Evolutionary conservation across 768 basidiomycete species (phyloP), one percentile per base, ranked within the genome.

Genomic region (Agrocybe chaxingu): DNA sequence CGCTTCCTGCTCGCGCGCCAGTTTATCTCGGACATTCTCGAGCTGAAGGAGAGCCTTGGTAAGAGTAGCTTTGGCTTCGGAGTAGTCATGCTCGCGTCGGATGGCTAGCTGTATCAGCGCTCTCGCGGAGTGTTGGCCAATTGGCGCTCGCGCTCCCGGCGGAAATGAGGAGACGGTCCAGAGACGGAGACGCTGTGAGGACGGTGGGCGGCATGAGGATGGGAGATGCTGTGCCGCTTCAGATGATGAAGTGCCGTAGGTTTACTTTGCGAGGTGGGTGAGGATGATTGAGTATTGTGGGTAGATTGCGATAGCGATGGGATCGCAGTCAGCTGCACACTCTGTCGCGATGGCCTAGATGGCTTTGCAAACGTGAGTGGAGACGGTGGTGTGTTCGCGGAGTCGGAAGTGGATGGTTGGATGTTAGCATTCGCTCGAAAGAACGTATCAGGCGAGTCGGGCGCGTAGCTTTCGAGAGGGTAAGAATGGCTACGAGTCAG

Each of bases 1-100:
- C 7, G 49, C 36, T 8, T 52, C 55, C 45, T 59, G 54, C 12
- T 57, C 57, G 8, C 54, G 38, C 1, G 50, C 34, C 3, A 65
- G 53, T 40, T 51, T 54, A 33, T 54, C 60, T 7, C 52, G 38
- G 8, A 62, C 40, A 8, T 51, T 43, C 19, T 66, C 63, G 5
- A 69, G 52, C 35, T 63, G 66, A 7, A 61, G 52, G 1, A 66
- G 46, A 3, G 68, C 67, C 4, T 54, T 57, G 4, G 51, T 53
- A n/a, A 69, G 52, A 0, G 69, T 56, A n/a, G 58, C 57, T 46
- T 62, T 64, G 31, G 62, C 59, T 36, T 68, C 66, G 35, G 58
- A 56, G 1, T 57, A 48, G 16, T 68, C 61, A 43, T 63, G 50
- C 42, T 70, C 68, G 42, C 64, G 57, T 8, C 45, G 37, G 29